These are phyloP conservation scores for Urtica urens DNA, from an alignment of 306 rosid species.

Conservation along the genomic window DNA sequence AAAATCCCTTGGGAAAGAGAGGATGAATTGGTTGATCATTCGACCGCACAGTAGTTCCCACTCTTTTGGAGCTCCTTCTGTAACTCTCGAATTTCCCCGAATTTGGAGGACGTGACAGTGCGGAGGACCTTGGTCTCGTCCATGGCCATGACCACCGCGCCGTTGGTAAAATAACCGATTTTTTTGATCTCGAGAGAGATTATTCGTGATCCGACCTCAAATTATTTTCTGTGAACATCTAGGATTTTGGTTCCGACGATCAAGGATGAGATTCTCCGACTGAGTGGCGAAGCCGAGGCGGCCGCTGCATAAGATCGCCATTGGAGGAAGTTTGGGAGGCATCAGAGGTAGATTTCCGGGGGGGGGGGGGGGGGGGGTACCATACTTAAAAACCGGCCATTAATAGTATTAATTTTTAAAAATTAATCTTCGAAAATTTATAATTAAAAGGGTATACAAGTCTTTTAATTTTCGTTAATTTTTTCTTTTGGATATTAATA, in stretches of 20 bases:
- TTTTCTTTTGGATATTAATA: too few relatives aligned
- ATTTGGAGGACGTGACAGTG: conserved; percentile 54
- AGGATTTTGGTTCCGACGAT: conserved; percentile 38
- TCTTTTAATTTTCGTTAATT: too few relatives aligned
- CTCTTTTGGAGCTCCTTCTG: conserved; percentile 92
- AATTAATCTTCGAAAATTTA: too few relatives aligned
- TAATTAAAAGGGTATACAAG: too few relatives aligned
- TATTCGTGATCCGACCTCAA: conserved; percentile 63
- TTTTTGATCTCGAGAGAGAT: conserved; percentile 65
- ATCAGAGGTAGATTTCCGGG: too few relatives aligned
- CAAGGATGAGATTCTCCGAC: conserved; percentile 27
- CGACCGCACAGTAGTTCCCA: conserved; percentile 88
- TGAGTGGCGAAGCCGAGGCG: conserved; percentile 45
- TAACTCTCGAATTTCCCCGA: conserved; percentile 58
- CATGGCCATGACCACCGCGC: conserved; percentile 60
- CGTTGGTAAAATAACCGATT: conserved; percentile 82
- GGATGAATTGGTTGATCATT: conserved; percentile 89
- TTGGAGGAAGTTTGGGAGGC: conserved; percentile 39
- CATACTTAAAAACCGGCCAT: too few relatives aligned
- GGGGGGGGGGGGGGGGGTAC: too few relatives aligned
- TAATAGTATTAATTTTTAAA: too few relatives aligned
- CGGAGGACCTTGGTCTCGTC: conserved; percentile 68
- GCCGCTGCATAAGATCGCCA: conserved; percentile 49
- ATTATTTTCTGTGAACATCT: conserved; percentile 53
- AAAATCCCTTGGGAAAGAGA: conserved; percentile 79